Conservation (phyloP, 2,329 filamentous ascomycete species). For the Corinectria fuckeliana region DNA sequence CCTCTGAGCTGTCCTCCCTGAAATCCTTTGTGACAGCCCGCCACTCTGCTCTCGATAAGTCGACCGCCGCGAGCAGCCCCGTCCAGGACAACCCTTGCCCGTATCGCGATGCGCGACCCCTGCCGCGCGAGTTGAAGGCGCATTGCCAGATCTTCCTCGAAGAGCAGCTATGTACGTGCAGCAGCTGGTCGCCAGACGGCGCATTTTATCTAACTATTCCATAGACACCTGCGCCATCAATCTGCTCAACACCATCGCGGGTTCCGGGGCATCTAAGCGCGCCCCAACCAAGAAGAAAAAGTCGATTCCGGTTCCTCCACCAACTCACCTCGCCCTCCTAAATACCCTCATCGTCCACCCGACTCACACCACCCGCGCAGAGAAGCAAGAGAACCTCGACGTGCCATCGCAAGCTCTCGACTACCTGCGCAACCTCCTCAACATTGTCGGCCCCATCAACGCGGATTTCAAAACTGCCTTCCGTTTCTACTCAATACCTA, state of each 20-base stretch:
- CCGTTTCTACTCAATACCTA: constrained; percentile 57
- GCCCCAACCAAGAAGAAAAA: constrained; percentile 31
- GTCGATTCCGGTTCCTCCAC: constrained; percentile 69
- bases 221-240: constrained; percentile 57
- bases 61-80: constrained; percentile 47
- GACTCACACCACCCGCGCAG: constrained; percentile 74
- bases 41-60: constrained; percentile 37
- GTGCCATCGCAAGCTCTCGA: constrained; percentile 71
- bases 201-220: not conserved
- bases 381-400: constrained; percentile 64
- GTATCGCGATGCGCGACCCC: constrained; percentile 60
- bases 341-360: constrained; percentile 85
- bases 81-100: constrained; percentile 37
- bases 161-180: constrained; percentile 69
- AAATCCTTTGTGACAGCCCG: constrained; percentile 46
- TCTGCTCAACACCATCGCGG: constrained; percentile 70
- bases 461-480: constrained; percentile 77
- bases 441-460: constrained; percentile 71
- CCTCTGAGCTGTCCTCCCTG: constrained; percentile 39
- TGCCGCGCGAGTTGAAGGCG: constrained; percentile 69
- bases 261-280: constrained; percentile 52
- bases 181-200: not conserved
- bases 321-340: constrained; percentile 77
- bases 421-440: constrained; percentile 73
- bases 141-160: constrained; percentile 77